Evolutionary conservation across 2,329 filamentous ascomycete species (phyloP).

Genomic region (Aspergillus sp.): DNA sequence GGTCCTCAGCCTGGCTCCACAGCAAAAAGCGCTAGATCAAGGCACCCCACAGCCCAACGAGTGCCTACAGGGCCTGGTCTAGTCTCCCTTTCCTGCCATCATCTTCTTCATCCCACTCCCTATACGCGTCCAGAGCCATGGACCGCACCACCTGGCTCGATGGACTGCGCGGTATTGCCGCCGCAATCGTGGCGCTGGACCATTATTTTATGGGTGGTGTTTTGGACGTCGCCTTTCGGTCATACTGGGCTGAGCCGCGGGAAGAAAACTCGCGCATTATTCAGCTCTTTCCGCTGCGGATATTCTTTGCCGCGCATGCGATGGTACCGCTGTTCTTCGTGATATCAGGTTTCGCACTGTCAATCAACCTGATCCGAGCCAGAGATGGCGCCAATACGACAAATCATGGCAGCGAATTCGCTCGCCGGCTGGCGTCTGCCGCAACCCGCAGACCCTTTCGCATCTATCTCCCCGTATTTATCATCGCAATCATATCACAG

Average conservation of each 20-base stretch:
- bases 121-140: slow-evolving; percentile 5
- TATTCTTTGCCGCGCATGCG: slow-evolving; percentile 35
- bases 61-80: too few relatives aligned
- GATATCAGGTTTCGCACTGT: slow-evolving; percentile 58
- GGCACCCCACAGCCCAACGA: too few relatives aligned
- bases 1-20: too few relatives aligned
- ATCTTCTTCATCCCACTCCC: background rate
- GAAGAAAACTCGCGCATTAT: slow-evolving; percentile 15
- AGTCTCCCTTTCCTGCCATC: background rate
- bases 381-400: slow-evolving; percentile 16
- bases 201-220: slow-evolving; percentile 24
- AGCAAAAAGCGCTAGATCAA: too few relatives aligned
- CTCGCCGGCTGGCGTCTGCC: slow-evolving; percentile 15
- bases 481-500: slow-evolving; percentile 15
- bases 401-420: background rate
- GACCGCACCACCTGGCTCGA: slow-evolving; percentile 23
- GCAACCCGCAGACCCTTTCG: slow-evolving; percentile 17
- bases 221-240: slow-evolving; percentile 15
- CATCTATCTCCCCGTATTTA: slow-evolving; percentile 18
- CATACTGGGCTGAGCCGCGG: slow-evolving; percentile 19
- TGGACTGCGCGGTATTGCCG: slow-evolving; percentile 26
- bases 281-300: slow-evolving; percentile 38
- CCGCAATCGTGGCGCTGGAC: slow-evolving; percentile 22
- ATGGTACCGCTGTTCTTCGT: slow-evolving; percentile 56
- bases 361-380: slow-evolving; percentile 45